Base-by-base conservation (phyloP, 1,139 yeast genomes). In the Debaryomyces fabryi region DNA sequence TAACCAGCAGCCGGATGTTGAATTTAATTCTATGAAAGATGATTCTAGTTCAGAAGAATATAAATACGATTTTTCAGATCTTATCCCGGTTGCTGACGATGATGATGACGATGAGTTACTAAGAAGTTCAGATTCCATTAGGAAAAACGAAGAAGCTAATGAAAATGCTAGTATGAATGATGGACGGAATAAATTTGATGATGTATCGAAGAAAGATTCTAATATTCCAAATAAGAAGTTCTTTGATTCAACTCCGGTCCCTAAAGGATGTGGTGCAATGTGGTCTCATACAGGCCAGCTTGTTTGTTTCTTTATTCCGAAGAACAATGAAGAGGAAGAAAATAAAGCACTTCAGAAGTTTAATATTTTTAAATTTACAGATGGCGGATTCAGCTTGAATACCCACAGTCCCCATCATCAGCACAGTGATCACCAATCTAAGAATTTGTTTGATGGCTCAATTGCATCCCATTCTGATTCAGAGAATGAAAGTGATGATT, bases 231-330 rank as follows among this genome's bases (percentile, higher is more conserved):
- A 62, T 29, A 38, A 24, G 9, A 42, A 44, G 12, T 49, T 51
- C 13, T 81, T 84, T 58, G 96, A 90, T 59, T 85, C 91, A 34
- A 89, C 96, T 0, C 97, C 97, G 0, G 77, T 91, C 3, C 97
- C 97, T 0, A 90, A 88, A 61, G 96, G 93, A 3, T 91, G 97
- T 71, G 97, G 97, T 8, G 97, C 96, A 0, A 74, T 82, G 0
- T 91, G 97, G 97, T 78, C 95, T 0, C 79, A 82, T 13, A 79
- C 82, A 2, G 97, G 97, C 0, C 82, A 82, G 52, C 71, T 91
- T 47, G 86, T 91, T 1, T 88, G 96, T 60, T 91, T 92, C 59
- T 90, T 89, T 66, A 79, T 85, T n/a, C 83, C 86, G 0, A 81
- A 81, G 48, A 63, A 62, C 13, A 72, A 68, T 29, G 52, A 63